phyloP scores from a whole-genome alignment of 2,329 filamentous ascomycete genomes.

The Rhinocladiella mackenziei region DNA sequence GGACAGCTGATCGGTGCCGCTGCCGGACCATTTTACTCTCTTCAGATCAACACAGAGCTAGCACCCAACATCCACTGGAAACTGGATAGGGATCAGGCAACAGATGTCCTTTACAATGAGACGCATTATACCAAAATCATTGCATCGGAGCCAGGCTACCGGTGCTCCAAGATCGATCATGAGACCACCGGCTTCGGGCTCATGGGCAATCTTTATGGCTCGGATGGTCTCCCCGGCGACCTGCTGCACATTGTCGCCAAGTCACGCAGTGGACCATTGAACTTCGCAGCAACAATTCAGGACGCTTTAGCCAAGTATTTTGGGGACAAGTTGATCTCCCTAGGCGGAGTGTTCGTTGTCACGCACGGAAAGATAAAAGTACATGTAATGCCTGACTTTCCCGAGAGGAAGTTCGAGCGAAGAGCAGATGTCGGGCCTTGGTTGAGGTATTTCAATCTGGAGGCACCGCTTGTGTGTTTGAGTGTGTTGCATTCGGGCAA shows the following conservation, averaged over 20 bases:
- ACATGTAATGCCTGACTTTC: conserved; percentile 48
- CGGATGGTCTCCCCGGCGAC: conserved; percentile 34
- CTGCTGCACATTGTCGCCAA: conserved; percentile 39
- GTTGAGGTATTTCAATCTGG: conserved; percentile 39
- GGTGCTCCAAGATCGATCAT: conserved; percentile 20
- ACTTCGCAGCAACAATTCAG: conserved; percentile 37
- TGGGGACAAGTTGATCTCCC: conserved; percentile 37
- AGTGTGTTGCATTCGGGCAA: conserved; percentile 44
- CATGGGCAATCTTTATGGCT: conserved; percentile 45
- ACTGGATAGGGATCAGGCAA: conserved; percentile 4
- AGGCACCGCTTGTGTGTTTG: conserved; percentile 39
- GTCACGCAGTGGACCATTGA: conserved; percentile 31
- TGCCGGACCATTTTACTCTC: conserved; percentile 42
- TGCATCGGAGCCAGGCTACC: conserved; percentile 19
- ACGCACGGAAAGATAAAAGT: conserved; percentile 37
- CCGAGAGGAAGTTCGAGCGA: conserved; percentile 32
- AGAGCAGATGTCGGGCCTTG: conserved; percentile 35
- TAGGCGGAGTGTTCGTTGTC: conserved; percentile 43
- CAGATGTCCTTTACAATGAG: too few species aligned
- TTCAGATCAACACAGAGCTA: conserved; percentile 43
- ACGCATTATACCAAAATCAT: conserved; percentile 32
- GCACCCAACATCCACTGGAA: conserved; percentile 39
- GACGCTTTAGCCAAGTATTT: conserved; percentile 33
- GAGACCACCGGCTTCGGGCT: conserved; percentile 37
- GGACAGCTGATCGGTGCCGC: conserved; percentile 42